Percentiles rank a stretch among this genome's conserved stretches.
phyloP scores from a whole-genome alignment of 192 early-diverging fungal genomes.

The Coemansia sp. region DNA sequence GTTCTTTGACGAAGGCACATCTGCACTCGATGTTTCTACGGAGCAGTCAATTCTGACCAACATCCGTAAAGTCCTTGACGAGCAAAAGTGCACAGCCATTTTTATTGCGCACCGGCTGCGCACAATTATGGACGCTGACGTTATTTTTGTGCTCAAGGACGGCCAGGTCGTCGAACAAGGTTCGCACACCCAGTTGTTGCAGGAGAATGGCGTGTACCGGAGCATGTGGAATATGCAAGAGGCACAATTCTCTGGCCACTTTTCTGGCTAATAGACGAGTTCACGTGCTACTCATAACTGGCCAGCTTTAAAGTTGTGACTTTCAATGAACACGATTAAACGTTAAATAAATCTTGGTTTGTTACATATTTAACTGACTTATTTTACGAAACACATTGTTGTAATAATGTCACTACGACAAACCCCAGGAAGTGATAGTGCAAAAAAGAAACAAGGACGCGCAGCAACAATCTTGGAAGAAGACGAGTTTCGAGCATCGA shows the following conservation, averaged over 20 bases:
- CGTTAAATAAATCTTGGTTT: too few species aligned
- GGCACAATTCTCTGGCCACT: constrained; percentile 15
- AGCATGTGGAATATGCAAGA: constrained; percentile 80
- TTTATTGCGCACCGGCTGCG: constrained; percentile 93
- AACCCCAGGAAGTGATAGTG: neutral
- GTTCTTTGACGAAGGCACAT: constrained; percentile 66
- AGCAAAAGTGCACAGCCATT: constrained; percentile 75
- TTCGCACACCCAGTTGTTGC: constrained; percentile 74
- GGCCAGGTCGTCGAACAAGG: constrained; percentile 86
- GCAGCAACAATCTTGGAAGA: constrained; percentile 23
- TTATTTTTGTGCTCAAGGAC: constrained; percentile 87
- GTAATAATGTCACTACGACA: neutral
- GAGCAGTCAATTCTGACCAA: constrained; percentile 78
- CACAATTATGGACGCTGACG: constrained; percentile 87
- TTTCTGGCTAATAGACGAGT: neutral
- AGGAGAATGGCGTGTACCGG: constrained; percentile 72
- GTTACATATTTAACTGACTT: too few species aligned
- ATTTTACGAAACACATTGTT: neutral
- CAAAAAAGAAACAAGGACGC: neutral
- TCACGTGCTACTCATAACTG: neutral
- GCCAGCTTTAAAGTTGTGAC: neutral
- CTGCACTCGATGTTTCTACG: constrained; percentile 62
- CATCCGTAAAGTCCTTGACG: constrained; percentile 72
- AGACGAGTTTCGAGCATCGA: constrained; percentile 18
- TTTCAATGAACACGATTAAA: too few species aligned